A percentile compares a stretch with the other conserved stretches of the same genome.
phyloP scores from a whole-genome alignment of 768 basidiomycete genomes.

The Terana coerulea region DNA sequence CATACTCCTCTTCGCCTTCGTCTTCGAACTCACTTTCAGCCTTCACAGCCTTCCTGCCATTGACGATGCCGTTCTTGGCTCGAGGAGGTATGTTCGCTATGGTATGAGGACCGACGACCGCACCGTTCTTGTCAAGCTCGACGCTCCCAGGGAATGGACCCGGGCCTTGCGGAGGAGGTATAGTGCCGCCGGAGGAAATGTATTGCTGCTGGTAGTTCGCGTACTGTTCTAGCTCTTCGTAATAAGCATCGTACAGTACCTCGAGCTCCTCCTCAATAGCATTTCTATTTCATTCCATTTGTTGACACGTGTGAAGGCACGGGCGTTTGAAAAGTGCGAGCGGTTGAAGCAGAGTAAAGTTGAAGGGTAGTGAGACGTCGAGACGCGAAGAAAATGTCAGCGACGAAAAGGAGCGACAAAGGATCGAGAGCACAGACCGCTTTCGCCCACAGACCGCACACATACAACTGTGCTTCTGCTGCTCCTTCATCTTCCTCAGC shows the following conservation, averaged over 20 bases:
- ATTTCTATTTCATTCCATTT: conserved; percentile 47
- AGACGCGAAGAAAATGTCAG: conserved; percentile 5
- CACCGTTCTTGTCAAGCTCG: conserved; percentile 91
- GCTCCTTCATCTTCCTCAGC: conserved; percentile 98
- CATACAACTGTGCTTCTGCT: conserved; percentile 93
- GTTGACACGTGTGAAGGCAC: neutral
- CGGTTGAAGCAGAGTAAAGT: neutral
- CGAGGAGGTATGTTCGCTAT: conserved; percentile 22
- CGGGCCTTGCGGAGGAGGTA: conserved; percentile 91
- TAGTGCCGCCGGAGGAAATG: conserved; percentile 82
- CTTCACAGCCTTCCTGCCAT: conserved; percentile 43
- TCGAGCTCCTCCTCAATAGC: conserved; percentile 99
- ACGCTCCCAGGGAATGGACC: conserved; percentile 98
- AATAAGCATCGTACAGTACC: conserved; percentile 99
- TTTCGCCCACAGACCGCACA: conserved; percentile 97
- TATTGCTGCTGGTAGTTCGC: conserved; percentile 97
- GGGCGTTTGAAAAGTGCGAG: neutral
- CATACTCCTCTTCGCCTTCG: conserved; percentile 55
- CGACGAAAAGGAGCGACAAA: conserved; percentile 22
- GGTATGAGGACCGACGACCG: conserved; percentile 44
- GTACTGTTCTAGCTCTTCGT: conserved; percentile 99
- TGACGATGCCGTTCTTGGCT: conserved; percentile 28
- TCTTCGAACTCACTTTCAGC: conserved; percentile 66
- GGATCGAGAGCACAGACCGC: conserved; percentile 59
- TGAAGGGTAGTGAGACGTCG: neutral